Percentiles rank a stretch among this genome's conserved stretches.
phyloP scores from a whole-genome alignment of 2,329 filamentous ascomycete species.

The Trichoderma sp. region DNA sequence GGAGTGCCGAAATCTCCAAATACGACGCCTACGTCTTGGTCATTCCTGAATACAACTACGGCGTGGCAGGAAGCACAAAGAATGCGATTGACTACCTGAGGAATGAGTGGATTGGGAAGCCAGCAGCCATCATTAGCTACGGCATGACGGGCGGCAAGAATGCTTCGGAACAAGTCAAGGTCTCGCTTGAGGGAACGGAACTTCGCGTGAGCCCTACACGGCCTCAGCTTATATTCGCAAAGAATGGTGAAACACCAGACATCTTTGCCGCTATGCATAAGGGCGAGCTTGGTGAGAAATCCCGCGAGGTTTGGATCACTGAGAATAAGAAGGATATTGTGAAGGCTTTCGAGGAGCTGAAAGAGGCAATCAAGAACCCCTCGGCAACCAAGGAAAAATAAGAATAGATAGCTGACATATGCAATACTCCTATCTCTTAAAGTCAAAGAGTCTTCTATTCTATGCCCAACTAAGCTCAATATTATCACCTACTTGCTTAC shows the following conservation, averaged over 20 bases:
- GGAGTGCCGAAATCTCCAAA: not conserved
- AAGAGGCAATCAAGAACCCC: not conserved
- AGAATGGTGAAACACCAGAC: not conserved
- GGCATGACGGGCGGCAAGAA: not conserved
- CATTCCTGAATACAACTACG: conserved; percentile 4
- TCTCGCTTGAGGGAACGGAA: not conserved
- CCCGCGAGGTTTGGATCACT: not conserved
- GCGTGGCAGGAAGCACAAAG: not conserved
- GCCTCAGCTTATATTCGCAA: not conserved
- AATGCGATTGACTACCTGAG: conserved; percentile 4
- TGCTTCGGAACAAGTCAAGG: conserved; percentile 5
- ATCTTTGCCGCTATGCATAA: not conserved
- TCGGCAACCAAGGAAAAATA: not conserved
- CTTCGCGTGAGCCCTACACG: not conserved
- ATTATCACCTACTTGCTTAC: not conserved
- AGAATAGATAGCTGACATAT: not conserved
- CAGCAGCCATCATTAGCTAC: not conserved
- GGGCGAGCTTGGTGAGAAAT: not conserved
- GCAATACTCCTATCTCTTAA: not conserved
- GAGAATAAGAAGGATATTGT: not conserved
- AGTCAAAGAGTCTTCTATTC: not conserved
- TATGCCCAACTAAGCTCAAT: not conserved
- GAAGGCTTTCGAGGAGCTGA: not conserved
- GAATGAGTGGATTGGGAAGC: not conserved
- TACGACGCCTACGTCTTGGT: not conserved